Conservation (phyloP, 805 yeast species). For the Ogataea degrootiae region DNA sequence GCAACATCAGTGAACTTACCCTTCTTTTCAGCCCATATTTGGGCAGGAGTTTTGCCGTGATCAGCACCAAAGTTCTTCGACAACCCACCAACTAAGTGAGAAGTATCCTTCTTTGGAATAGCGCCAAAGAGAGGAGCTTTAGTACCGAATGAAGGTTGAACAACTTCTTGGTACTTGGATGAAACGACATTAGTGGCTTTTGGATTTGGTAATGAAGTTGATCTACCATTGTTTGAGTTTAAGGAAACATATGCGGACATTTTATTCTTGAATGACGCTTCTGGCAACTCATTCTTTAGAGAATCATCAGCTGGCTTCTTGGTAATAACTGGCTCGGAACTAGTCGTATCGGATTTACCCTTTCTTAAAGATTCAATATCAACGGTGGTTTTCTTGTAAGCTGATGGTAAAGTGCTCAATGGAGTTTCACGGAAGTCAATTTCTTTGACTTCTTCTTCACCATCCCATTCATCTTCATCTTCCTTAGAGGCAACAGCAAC, state of each 20-base stretch:
- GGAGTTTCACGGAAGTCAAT: slow-evolving; percentile 49
- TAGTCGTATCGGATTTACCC: slow-evolving; percentile 41
- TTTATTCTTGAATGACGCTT: slow-evolving; percentile 46
- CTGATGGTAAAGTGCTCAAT: slow-evolving; percentile 48
- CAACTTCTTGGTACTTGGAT: slow-evolving; percentile 39
- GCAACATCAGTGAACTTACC: slow-evolving; percentile 53
- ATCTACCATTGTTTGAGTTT: slow-evolving; percentile 38
- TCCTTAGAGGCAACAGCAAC: slow-evolving; percentile 3
- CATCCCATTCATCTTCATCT: slow-evolving; percentile 64
- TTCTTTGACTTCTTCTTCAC: slow-evolving; percentile 52
- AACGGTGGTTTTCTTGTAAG: slow-evolving; percentile 65
- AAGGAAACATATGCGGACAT: slow-evolving; percentile 26
- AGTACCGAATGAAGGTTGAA: slow-evolving; percentile 32
- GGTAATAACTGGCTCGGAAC: slow-evolving; percentile 25
- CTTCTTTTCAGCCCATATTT: slow-evolving; percentile 89
- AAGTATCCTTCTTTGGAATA: slow-evolving; percentile 33
- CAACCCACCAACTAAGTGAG: slow-evolving; percentile 53
- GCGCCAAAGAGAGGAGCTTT: slow-evolving; percentile 27
- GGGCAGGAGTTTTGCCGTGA: slow-evolving; percentile 90
- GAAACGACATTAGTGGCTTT: slow-evolving; percentile 48
- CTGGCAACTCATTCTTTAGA: slow-evolving; percentile 32
- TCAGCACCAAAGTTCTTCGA: slow-evolving; percentile 58
- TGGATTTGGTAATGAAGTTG: slow-evolving; percentile 61
- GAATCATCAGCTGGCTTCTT: slow-evolving; percentile 5
- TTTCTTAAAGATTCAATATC: slow-evolving; percentile 51